Evolutionary conservation across 306 rosid genomes (phyloP).

Genomic region (Gynostemma pentaphyllum): DNA sequence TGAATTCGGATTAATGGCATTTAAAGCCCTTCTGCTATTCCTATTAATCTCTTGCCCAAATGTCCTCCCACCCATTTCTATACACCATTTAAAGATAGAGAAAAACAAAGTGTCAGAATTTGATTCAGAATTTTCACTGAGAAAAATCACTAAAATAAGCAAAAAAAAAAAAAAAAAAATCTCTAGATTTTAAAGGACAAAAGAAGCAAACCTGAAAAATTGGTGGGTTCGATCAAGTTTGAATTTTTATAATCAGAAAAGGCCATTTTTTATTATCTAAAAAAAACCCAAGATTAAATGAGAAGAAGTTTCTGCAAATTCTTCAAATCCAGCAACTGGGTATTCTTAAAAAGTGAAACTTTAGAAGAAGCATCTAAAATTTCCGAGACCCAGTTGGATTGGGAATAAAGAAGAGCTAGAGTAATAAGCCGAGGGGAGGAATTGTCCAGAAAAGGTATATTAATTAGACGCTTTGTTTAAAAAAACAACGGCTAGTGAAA

Average conservation of each 20-base stretch:
- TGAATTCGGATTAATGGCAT: constrained; percentile 50
- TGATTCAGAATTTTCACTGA: neutral
- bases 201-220: constrained; percentile 1
- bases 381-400: neutral
- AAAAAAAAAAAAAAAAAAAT: neutral
- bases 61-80: constrained; percentile 35
- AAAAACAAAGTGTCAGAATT: neutral
- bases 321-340: neutral
- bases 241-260: constrained; percentile 42
- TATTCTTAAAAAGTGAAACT: neutral
- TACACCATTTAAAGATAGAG: neutral
- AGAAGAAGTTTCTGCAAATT: constrained; percentile 2
- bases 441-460: constrained; percentile 22
- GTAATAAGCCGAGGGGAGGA: constrained; percentile 16
- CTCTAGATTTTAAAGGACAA: neutral
- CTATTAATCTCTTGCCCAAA: constrained; percentile 39
- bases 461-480: constrained; percentile 25
- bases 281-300: neutral
- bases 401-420: neutral
- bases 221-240: constrained; percentile 41
- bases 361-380: constrained; percentile 5
- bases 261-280: constrained; percentile 38
- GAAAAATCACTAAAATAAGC: no score
- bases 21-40: constrained; percentile 55
- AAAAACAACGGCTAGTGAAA: constrained; percentile 89